phyloP scores from a whole-genome alignment of 169 alveolate genomes.

The Plasmodium coatneyi region DNA sequence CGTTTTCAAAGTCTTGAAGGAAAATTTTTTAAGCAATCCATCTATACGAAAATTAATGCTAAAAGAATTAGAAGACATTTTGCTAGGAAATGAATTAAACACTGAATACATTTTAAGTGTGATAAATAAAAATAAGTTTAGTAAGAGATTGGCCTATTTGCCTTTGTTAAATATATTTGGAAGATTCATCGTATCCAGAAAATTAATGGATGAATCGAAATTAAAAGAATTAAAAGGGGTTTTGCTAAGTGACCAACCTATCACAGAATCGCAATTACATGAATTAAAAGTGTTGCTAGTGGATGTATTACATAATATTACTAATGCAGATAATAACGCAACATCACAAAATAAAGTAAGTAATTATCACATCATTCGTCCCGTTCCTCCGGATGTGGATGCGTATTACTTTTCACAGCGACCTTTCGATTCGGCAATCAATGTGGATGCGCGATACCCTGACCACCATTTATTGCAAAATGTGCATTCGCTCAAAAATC shows the following conservation, averaged over 20 bases:
- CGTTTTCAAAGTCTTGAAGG: not conserved
- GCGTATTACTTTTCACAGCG: not conserved
- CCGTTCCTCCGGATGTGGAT: not conserved
- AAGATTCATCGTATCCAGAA: not conserved
- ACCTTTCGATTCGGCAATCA: not conserved
- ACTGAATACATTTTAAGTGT: not conserved
- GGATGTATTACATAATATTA: not conserved
- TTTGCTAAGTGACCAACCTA: not conserved
- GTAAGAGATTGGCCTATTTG: not conserved
- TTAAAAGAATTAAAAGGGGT: not conserved
- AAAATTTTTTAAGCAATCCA: not conserved
- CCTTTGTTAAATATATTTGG: not conserved
- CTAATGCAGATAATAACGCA: not conserved
- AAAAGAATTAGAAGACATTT: constrained; percentile 1
- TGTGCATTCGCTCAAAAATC: not conserved
- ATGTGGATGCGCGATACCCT: not conserved
- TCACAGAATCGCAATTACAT: not conserved
- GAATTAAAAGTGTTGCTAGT: not conserved
- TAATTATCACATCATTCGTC: too few species aligned
- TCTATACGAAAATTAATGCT: constrained; percentile 3
- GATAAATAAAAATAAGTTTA: not conserved
- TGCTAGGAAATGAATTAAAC: constrained; percentile 9
- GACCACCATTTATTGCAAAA: not conserved
- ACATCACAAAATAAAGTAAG: not conserved
- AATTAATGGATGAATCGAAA: constrained; percentile 8